Evolutionary conservation across 139 green algal species (phyloP).

Genomic region (Chlorella ohadii): DNA sequence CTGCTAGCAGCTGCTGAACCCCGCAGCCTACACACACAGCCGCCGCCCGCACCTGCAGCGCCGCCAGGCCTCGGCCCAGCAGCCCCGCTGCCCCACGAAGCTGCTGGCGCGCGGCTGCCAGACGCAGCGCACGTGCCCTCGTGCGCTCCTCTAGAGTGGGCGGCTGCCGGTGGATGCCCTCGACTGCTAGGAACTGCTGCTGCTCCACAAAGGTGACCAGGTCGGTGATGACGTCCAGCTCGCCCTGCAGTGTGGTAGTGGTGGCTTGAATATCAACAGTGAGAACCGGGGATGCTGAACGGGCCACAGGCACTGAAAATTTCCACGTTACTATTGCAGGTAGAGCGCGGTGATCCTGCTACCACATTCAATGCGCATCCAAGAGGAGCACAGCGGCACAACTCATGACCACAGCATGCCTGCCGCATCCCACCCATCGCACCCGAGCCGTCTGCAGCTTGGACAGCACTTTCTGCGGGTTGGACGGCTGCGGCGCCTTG

Average conservation of each 20-base stretch:
- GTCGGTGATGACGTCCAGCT: constrained; percentile 50
- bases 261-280: no score
- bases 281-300: no score
- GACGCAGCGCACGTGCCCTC: background rate
- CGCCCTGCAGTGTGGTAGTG: constrained; percentile 4
- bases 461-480: constrained; percentile 37
- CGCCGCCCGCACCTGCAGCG: background rate
- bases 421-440: background rate
- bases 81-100: background rate
- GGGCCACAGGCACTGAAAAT: no score
- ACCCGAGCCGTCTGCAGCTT: constrained; percentile 38
- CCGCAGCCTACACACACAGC: no score
- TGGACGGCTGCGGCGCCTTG: constrained; percentile 1
- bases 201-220: constrained; percentile 42
- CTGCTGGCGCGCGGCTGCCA: background rate
- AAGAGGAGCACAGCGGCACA: no score
- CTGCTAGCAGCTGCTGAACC: no score
- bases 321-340: no score
- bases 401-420: no score
- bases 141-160: background rate
- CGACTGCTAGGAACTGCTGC: constrained; percentile 46
- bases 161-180: constrained; percentile 20
- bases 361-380: no score
- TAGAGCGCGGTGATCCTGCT: no score
- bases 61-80: background rate